Evolutionary conservation across 176 grass and related monocot species (phyloP).

Genomic region (Oropetium thomaeum): DNA sequence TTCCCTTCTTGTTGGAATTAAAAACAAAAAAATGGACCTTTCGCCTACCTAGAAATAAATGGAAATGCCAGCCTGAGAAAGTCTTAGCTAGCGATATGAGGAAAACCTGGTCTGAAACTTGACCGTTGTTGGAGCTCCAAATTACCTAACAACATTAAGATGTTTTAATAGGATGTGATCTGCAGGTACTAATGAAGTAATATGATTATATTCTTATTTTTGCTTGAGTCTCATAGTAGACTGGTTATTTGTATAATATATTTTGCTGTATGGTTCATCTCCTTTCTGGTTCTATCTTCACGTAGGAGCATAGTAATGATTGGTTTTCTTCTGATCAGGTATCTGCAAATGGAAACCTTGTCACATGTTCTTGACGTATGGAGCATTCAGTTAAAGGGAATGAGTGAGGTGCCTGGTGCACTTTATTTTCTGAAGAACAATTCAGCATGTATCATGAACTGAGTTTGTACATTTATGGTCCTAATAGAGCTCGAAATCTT

Average conservation of each 20-base stretch:
- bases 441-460: not conserved
- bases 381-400: slow-evolving; percentile 56
- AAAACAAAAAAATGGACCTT: not conserved
- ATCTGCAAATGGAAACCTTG: slow-evolving; percentile 60
- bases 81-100: not conserved
- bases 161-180: not conserved
- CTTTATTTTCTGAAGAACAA: not conserved
- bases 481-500: not conserved
- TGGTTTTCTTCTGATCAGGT: slow-evolving; percentile 53
- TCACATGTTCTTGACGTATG: slow-evolving; percentile 61
- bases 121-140: not conserved
- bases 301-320: slow-evolving; percentile 16
- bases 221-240: not conserved
- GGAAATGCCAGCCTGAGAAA: not conserved
- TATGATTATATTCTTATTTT: not conserved
- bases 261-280: slow-evolving; percentile 2
- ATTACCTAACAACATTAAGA: not conserved
- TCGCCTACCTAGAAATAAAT: not conserved
- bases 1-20: not conserved
- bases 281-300: not conserved
- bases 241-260: not conserved
- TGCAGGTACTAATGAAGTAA: not conserved
- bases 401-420: slow-evolving; percentile 54
- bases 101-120: not conserved
- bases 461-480: not conserved